Conservation (phyloP, 73 alveolate species). For the Symbiodinium pilosum region DNA sequence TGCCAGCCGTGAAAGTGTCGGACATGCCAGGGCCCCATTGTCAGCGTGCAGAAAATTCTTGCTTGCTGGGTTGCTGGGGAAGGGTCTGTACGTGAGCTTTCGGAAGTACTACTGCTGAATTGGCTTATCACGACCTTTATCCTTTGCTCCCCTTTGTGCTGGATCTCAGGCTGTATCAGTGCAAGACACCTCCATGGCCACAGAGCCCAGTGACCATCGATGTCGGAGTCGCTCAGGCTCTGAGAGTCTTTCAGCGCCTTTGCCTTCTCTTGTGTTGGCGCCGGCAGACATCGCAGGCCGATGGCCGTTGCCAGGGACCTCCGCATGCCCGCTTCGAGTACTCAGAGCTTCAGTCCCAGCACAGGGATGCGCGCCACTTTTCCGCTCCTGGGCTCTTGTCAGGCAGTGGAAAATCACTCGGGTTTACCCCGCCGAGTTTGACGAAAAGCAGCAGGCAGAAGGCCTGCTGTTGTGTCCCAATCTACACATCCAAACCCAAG, state of each 20-base stretch:
- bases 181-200: constrained; percentile 91
- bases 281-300: not conserved
- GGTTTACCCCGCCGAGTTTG: constrained; percentile 71
- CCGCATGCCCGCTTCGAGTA: constrained; percentile 70
- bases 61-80: too few relatives aligned
- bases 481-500: too few relatives aligned
- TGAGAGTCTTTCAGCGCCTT: too few relatives aligned
- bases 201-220: constrained; percentile 59
- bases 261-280: not conserved
- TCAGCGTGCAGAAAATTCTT: too few relatives aligned
- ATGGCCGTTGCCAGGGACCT: constrained; percentile 83
- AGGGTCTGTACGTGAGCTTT: too few relatives aligned
- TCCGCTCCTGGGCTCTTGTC: too few relatives aligned
- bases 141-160: not conserved
- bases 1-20: constrained; percentile 63
- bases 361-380: too few relatives aligned
- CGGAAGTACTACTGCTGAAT: not conserved
- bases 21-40: not conserved
- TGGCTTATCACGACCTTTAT: too few relatives aligned
- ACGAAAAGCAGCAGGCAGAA: constrained; percentile 91
- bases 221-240: constrained; percentile 91
- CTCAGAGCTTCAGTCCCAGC: constrained; percentile 8
- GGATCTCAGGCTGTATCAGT: constrained; percentile 47
- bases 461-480: constrained; percentile 1
- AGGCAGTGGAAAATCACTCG: constrained; percentile 65